Conservation (phyloP, 805 yeast genomes). For the Brettanomyces bruxellensis region DNA sequence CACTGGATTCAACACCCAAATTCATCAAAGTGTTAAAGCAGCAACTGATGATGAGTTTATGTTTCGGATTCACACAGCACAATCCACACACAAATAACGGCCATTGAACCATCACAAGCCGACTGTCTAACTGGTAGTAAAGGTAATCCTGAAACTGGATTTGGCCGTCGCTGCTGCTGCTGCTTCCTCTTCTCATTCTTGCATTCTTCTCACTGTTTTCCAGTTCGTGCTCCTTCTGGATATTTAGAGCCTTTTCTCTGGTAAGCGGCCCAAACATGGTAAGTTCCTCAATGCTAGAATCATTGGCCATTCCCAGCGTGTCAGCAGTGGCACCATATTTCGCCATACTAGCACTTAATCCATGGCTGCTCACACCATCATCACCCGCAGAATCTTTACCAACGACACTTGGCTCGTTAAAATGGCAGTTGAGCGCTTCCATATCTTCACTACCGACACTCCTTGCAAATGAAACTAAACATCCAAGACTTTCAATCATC, state of each 20-base stretch:
- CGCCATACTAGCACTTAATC: neutral
- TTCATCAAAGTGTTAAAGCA: conserved; percentile 26
- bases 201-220: conserved; percentile 1
- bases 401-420: conserved; percentile 3
- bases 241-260: conserved; percentile 1
- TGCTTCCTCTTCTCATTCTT: conserved; percentile 4
- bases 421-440: conserved; percentile 11
- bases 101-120: conserved; percentile 31
- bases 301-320: neutral
- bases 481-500: conserved; percentile 21
- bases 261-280: conserved; percentile 1
- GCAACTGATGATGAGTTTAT: conserved; percentile 25
- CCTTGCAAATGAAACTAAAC: conserved; percentile 14
- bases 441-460: conserved; percentile 10
- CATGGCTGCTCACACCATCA: neutral
- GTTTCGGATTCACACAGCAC: conserved; percentile 21
- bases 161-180: neutral
- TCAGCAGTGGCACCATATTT: neutral
- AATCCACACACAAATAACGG: conserved; percentile 27
- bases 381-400: neutral
- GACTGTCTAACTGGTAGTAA: conserved; percentile 24
- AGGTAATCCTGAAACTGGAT: conserved; percentile 21
- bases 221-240: neutral
- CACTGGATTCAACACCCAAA: conserved; percentile 29
- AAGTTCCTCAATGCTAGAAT: neutral